Evolutionary conservation across 345 rosid species (phyloP).

Genomic region (Euphorbia lathyris): DNA sequence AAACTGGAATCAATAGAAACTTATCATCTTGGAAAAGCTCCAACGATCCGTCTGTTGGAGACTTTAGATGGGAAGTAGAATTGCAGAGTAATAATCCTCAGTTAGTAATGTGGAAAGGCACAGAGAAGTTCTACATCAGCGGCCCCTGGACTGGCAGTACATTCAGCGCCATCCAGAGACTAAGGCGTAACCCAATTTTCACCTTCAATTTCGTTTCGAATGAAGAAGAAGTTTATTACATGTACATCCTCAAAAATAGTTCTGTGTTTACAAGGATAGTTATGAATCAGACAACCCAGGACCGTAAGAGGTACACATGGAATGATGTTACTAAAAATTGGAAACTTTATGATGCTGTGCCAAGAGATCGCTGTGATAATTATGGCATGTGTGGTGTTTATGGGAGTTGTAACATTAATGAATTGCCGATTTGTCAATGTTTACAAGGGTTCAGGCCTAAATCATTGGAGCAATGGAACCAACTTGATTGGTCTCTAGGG

Average conservation of each 20-base stretch:
- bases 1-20: neutral
- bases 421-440: slow-evolving; percentile 1
- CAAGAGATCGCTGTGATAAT: slow-evolving; percentile 6
- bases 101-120: slow-evolving; percentile 1
- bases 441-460: slow-evolving; percentile 16
- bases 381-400: slow-evolving; percentile 14
- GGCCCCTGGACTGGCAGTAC: slow-evolving; percentile 22
- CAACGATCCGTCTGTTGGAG: slow-evolving; percentile 17
- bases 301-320: neutral
- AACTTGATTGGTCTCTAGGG: slow-evolving; percentile 10
- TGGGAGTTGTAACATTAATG: slow-evolving; percentile 8
- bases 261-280: neutral
- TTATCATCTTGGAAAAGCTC: slow-evolving; percentile 15
- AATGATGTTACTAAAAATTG: neutral
- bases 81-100: slow-evolving; percentile 8
- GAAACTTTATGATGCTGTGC: neutral
- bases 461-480: neutral
- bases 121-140: neutral
- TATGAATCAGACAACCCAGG: neutral
- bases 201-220: neutral
- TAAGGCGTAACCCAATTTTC: slow-evolving; percentile 5
- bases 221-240: slow-evolving; percentile 4
- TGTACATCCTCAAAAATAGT: neutral
- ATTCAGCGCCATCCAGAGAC: neutral
- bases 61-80: slow-evolving; percentile 2